These are phyloP conservation scores for Rhodotorula mucilaginosa DNA, from an alignment of 1,284 basidiomycete species.

Conservation along the genomic window DNA sequence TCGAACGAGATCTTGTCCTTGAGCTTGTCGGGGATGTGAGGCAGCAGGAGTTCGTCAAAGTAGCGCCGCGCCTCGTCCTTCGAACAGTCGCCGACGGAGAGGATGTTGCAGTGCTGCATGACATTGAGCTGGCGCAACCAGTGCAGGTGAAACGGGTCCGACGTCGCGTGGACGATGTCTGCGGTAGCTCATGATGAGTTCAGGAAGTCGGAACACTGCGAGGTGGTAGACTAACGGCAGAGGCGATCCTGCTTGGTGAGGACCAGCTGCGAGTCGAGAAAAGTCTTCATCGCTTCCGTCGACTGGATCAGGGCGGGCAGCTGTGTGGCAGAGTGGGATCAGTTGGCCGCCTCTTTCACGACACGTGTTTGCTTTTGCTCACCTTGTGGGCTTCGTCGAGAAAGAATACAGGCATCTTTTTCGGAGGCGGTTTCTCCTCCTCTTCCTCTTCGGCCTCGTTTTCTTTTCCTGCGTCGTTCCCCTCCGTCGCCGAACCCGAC, in stretches of 20 bases:
- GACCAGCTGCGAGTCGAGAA: slow-evolving; percentile 77
- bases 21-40: slow-evolving; percentile 61
- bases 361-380: neutral
- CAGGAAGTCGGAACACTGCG: neutral
- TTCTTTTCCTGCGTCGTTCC: neutral
- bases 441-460: slow-evolving; percentile 5
- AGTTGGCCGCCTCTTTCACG: neutral
- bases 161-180: slow-evolving; percentile 66
- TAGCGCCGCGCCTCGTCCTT: slow-evolving; percentile 65
- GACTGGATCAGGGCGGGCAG: slow-evolving; percentile 63
- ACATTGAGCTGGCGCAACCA: slow-evolving; percentile 29
- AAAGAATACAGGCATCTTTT: slow-evolving; percentile 74
- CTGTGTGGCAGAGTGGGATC: neutral
- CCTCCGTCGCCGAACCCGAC: neutral
- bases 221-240: slow-evolving; percentile 56
- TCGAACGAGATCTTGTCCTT: slow-evolving; percentile 63
- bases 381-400: slow-evolving; percentile 78
- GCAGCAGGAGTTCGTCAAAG: slow-evolving; percentile 63
- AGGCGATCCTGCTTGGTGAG: slow-evolving; percentile 77
- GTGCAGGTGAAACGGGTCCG: slow-evolving; percentile 75
- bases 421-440: slow-evolving; percentile 50
- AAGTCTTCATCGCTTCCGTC: slow-evolving; percentile 70
- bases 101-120: slow-evolving; percentile 55
- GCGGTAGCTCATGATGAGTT: neutral
- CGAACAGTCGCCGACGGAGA: slow-evolving; percentile 73